Base-by-base conservation (phyloP, 2,329 filamentous ascomycete genomes). In the Ophiostoma piceae region DNA sequence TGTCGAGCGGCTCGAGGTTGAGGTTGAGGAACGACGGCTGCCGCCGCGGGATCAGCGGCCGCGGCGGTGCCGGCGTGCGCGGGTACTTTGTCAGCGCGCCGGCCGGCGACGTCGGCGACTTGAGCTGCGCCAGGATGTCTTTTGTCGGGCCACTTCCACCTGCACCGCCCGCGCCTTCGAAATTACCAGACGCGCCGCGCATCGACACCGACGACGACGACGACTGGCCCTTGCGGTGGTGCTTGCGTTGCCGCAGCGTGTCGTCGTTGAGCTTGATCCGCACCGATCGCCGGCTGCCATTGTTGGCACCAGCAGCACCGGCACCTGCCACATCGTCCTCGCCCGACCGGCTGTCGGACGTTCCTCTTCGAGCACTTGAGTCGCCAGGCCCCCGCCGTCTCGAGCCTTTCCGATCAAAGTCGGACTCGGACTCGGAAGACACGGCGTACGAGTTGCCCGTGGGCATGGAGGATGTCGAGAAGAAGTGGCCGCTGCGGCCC, bases 231-330 rank as follows among this genome's bases (percentile, higher is more conserved):
- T 87, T 90, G 75, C 84, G 85, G 76, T 89, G 85, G 76, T 89
- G 86, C 78, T 92, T 94, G 71, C 91, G 87, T 77, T 92, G 88
- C 73, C 89, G 85, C 70, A 90, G 81, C 57, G 87, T 85, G 71
- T 93, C 92, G 75, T 97, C 92, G 78, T 94, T 89, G 16, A 97
- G 84, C 79, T 95, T 96, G 76, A 98, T 97, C 54, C 93, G 88
- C 73, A 97, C 97, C 1, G 93, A 96, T 70, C 92, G 86, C 75
- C 91, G 87, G 7, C 26, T 69, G n/a, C 87, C 82, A 72, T 85
- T 85, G 73, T 51, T 47, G 1, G 43, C 64, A 14, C 60, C 47
- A 19, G 29, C 29, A n/a, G 39, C 39, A 14, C 11, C 39, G 12
- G 39, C 39, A 41, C 39, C 39, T 14, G 92, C 90, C 39, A 82